Evolutionary conservation across 306 rosid genomes (phyloP), one percentile per base, ranked within the genome.

Genomic region (Mimosa bimucronata): DNA sequence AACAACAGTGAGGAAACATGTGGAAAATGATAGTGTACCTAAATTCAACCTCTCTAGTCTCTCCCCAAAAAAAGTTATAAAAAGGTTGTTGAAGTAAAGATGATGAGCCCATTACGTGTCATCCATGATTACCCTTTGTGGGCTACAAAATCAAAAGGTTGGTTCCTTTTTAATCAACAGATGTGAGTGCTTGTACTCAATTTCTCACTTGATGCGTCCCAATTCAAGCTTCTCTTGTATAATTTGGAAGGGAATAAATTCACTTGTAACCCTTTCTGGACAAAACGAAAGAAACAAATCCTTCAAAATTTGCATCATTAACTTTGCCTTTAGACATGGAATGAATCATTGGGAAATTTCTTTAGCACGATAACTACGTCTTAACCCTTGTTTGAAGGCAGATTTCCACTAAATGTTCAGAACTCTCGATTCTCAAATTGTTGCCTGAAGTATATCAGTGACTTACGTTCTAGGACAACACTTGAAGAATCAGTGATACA

Each of bases 141-240:
- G 44, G 44, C 70, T 8, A 19, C 10, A 18, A 19, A 66, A 34
- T 66, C 28, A 66, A 31, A 30, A 34, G 44, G 26, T 66, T 18
- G n/a, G 45, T 3, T 8, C n/a, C n/a, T n/a, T n/a, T n/a, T n/a
- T n/a, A n/a, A n/a, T 46, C 46, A 66, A 66, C 6, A 38, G 46
- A 37, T 9, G 72, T 9, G 2, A 1, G 8, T 66, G 48, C 72
- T 9, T 37, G 48, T 41, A 66, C 72, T 66, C 72, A 66, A 66
- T 41, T 38, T 66, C 72, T 38, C 72, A 66, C 48, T 37, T 38
- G 71, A 31, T 34, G 46, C 41, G 72, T 38, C 48, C 72, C 6
- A 19, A 66, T 66, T 66, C 72, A 37, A 66, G 38, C 5, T 66
- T 8, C 37, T 2, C 18, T 14, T 29, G 1, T 48, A 16, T 19